Base-by-base conservation (phyloP, 2,329 filamentous ascomycete species). In the Colletotrichum higginsianum region DNA sequence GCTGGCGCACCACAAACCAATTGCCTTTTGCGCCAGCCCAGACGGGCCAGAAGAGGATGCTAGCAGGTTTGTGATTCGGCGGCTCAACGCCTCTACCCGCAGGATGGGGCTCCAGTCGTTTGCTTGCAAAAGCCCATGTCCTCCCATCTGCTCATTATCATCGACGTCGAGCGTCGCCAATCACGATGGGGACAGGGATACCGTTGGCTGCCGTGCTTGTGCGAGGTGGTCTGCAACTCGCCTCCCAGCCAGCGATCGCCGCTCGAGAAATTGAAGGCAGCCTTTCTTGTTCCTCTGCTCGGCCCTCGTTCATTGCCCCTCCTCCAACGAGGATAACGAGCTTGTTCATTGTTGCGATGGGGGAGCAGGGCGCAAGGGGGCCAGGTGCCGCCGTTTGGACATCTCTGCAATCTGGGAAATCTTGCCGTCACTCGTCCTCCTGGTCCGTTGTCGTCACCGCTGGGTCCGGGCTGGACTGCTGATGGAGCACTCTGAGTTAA, bases 141-240 rank as follows among this genome's bases (percentile, higher is more conserved):
- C 66, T 65, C 58, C 66, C 61, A 52, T 64, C 44, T 65, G 61
- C 66, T 69, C 61, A 69, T 69, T 69, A 47, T 69, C 61, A 69
- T 69, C 52, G 65, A 65, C 60, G n/a, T 69, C 44, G 61, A 58
- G 61, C 53, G 38, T 53, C 53, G 53, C 66, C 61, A 65, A 69
- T 69, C 66, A 69, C 58, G 23, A 52, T 65, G 26, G 12, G 50
- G 46, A 42, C 61, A 69, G 61, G 66, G 66, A 60, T 65, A 57
- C 38, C 53, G 66, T 52, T 69, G 66, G 50, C 38, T 60, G 23
- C 53, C 53, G 35, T 23, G 18, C 38, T 53, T 26, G 66, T 69
- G 38, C 46, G 26, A 52, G 53, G 53, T 65, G 23, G 61, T 60
- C 66, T 58, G 61, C 53, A 69, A 58, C 46, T 69, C 53, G 66